Conservation (phyloP, 148 eudicot genomes). For the Mesembryanthemum crystallinum region DNA sequence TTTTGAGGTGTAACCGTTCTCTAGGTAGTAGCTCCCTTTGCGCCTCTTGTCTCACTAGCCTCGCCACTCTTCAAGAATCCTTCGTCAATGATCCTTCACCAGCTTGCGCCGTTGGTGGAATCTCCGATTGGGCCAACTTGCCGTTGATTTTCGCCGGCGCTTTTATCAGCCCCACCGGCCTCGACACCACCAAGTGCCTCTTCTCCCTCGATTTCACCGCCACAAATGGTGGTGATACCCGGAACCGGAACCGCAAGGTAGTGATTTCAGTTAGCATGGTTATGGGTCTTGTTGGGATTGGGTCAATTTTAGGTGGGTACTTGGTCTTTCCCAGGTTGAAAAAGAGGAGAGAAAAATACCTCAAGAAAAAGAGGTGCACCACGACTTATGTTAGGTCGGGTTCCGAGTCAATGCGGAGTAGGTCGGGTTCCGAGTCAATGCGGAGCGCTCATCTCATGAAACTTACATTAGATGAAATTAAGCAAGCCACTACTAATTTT, state of each 20-base stretch:
- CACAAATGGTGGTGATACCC: not conserved
- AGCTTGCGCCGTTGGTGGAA: conserved; percentile 37
- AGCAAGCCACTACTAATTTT: conserved; percentile 61
- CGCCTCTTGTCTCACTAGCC: conserved; percentile 48
- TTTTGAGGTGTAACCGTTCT: conserved; percentile 50
- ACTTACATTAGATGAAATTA: conserved; percentile 79
- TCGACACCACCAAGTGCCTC: conserved; percentile 59
- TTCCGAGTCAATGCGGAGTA: conserved; percentile 42
- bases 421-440: too few relatives aligned
- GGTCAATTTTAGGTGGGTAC: conserved; percentile 30
- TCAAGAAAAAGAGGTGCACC: conserved; percentile 24
- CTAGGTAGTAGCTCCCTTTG: conserved; percentile 45
- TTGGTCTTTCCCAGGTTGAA: conserved; percentile 27
- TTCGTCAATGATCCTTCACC: conserved; percentile 38
- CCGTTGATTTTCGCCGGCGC: conserved; percentile 60
- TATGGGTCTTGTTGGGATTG: conserved; percentile 31
- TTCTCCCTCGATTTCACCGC: conserved; percentile 38
- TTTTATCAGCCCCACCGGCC: conserved; percentile 50
- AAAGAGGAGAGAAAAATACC: conserved; percentile 9
- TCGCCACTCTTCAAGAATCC: conserved; percentile 39
- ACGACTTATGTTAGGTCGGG: conserved; percentile 24
- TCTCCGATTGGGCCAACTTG: conserved; percentile 61
- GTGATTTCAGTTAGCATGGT: conserved; percentile 32
- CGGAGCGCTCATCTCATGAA: too few relatives aligned
- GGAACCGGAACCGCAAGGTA: conserved; percentile 27